Evolutionary conservation across 768 basidiomycete species (phyloP), one percentile per base, ranked within the genome.

Genomic region (Lepiota venenata): DNA sequence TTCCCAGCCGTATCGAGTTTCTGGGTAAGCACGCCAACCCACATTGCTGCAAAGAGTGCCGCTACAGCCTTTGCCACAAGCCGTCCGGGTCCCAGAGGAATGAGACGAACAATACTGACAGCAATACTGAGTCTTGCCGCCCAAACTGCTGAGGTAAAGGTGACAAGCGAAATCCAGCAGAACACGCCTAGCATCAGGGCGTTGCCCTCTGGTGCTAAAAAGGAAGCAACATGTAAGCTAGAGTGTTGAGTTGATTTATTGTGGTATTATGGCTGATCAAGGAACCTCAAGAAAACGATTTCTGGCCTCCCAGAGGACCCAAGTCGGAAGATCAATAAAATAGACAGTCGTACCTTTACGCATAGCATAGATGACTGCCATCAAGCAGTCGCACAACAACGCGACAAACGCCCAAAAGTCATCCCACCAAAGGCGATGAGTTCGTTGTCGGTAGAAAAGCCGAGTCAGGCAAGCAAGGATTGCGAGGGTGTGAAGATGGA

Each of bases 371-470:
- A 32, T 22, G 38, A 48, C n/a, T 43, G 46, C 46, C 45, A 56
- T 49, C 41, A 27, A 12, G 4, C 18, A 51, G n/a, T 61, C 66
- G 41, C 43, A 48, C 8, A 63, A 12, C 15, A 65, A 45, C 4
- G 67, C 62, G 11, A 58, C 18, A 7, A 63, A 63, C 15, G 67
- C 67, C 58, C 62, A 64, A 41, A 60, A 60, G 50, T 69, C 67
- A 47, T 69, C 67, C 67, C 67, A 69, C 67, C 67, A 67, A 8
- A 69, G 58, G 32, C 62, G 59, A 22, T 42, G 49, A 9, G 56
- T 61, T 15, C 58, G 61, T 44, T 47, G 48, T 14, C 67, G 63
- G 50, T 67, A 59, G 14, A 22, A 39, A 20, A 69, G 58, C 16
- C 67, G 61, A 22, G 63, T 54, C 18, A 61, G 21, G 8, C 63